Conservation (phyloP, 2,329 filamentous ascomycete species). For the Penicillium olsonii region DNA sequence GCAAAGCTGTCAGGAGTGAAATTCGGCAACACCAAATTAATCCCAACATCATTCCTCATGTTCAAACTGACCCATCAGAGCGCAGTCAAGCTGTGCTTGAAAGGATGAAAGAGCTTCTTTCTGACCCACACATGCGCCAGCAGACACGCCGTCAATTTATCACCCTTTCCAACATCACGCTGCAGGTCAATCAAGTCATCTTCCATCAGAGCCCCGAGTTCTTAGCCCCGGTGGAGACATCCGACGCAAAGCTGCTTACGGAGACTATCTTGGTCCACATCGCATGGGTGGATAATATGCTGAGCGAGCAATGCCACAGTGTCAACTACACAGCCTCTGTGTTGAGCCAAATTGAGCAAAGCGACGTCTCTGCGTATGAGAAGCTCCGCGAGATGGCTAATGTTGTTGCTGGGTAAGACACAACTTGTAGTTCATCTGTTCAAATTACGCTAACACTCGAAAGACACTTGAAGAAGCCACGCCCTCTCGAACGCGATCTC, state of each 20-base stretch:
- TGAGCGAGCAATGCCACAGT: slow-evolving; percentile 12
- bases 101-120: slow-evolving; percentile 17
- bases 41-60: slow-evolving; percentile 4
- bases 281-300: slow-evolving; percentile 13
- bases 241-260: slow-evolving; percentile 10
- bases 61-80: background rate
- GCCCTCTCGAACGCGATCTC: slow-evolving; percentile 21
- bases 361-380: slow-evolving; percentile 1
- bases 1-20: slow-evolving; percentile 24
- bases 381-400: slow-evolving; percentile 20
- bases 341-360: slow-evolving; percentile 11
- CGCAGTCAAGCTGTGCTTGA: slow-evolving; percentile 13
- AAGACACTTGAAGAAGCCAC: slow-evolving; percentile 25
- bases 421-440: too few relatives aligned
- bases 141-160: slow-evolving; percentile 21
- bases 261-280: slow-evolving; percentile 17
- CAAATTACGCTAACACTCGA: background rate
- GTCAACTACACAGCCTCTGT: slow-evolving; percentile 9
- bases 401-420: slow-evolving; percentile 23
- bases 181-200: slow-evolving; percentile 25
- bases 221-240: slow-evolving; percentile 11
- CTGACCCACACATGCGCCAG: slow-evolving; percentile 11
- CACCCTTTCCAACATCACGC: slow-evolving; percentile 21
- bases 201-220: slow-evolving; percentile 20
- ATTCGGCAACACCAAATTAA: slow-evolving; percentile 20